Conservation (phyloP, 257 asterid genomes). For the Scutellaria barbata region DNA sequence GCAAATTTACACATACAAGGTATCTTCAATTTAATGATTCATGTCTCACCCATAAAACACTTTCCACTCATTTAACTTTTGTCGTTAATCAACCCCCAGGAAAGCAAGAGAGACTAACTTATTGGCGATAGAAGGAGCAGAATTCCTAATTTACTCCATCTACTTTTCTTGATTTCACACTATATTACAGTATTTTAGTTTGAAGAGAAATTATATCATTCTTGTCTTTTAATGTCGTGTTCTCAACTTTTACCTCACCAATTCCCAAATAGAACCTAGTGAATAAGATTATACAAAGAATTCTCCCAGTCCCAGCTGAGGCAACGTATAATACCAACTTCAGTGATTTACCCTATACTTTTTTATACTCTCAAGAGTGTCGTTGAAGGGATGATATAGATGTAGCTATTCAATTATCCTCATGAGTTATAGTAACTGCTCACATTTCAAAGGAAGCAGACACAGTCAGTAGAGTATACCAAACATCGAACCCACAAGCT, state of each 20-base stretch:
- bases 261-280: background rate
- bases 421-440: no score
- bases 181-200: background rate
- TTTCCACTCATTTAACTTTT: background rate
- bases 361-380: no score
- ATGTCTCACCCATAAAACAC: background rate
- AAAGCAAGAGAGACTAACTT: no score
- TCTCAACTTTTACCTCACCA: slow-evolving; percentile 22
- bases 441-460: no score
- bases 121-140: no score
- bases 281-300: background rate
- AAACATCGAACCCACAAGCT: no score
- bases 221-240: background rate
- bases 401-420: no score
- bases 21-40: background rate
- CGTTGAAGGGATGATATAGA: no score
- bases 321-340: slow-evolving; percentile 5
- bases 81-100: no score
- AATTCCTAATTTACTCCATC: no score
- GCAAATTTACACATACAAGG: background rate
- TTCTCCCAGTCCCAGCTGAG: background rate
- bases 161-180: background rate
- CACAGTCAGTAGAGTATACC: no score
- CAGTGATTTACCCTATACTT: background rate
- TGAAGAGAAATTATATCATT: background rate